Base-by-base conservation (phyloP, 179 eudicot genomes). In the Silene noctiflora region DNA sequence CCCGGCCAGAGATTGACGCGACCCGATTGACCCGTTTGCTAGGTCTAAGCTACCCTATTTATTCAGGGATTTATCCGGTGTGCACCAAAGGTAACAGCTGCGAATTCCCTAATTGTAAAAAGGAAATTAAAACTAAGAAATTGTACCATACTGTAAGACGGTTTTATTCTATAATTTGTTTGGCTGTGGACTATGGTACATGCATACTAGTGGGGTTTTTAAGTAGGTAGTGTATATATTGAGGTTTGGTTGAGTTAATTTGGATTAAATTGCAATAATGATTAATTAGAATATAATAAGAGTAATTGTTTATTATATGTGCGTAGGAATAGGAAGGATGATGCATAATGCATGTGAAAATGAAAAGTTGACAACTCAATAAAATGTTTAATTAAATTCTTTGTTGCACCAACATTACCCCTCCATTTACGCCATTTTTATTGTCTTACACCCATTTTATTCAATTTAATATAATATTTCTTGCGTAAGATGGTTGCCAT, bases 301-400 rank as follows among this genome's bases (percentile, higher is more conserved):
- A 35, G 16, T 33, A 67, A 67, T 67, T 67, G 70, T 29, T n/a
- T 10, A 81, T n/a, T 10, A 81, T 31, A 53, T 53, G 82, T 16
- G 64, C 65, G 78, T 33, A 75, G 62, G 73, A 82, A 71, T 74
- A 59, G 81, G 78, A 70, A 82, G 77, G 63, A 55, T 53, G 74
- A 55, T 53, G 74, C 31, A 42, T 48, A 39, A 48, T 71, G 62
- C 74, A 71, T 55, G 74, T 71, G 74, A 21, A 71, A 61, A 71
- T 60, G 14, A 69, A 48, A 24, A 60, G 27, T 25, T 6, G 74
- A 71, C 74, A 71, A 55, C 74, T 55, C 63, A 71, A n/a, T 29
- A 42, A 19, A 69, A 42, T 42, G 72, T 69, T 53, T 53, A 53
- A 53, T 69, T 12, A 71, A 24, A 16, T 27, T 55, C 19, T 14